Percentiles rank a stretch among this genome's conserved stretches.
phyloP scores from a whole-genome alignment of 805 yeast species.

The Ogataea neopini region DNA sequence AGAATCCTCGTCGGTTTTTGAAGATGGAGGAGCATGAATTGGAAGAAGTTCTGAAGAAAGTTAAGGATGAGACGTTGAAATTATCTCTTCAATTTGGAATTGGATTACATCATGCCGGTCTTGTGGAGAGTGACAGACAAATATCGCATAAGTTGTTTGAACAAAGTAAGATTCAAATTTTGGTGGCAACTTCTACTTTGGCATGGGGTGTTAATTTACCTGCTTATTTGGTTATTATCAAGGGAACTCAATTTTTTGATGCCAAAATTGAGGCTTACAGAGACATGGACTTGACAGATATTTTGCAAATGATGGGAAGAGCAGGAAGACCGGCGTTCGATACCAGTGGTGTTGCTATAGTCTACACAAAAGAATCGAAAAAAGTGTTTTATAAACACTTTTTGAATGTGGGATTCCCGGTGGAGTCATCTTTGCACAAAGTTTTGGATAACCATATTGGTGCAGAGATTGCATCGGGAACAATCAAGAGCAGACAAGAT shows the following conservation, averaged over 20 bases:
- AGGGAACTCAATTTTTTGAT: constrained; percentile 71
- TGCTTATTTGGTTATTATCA: constrained; percentile 74
- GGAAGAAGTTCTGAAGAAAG: constrained; percentile 47
- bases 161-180: constrained; percentile 64
- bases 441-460: constrained; percentile 79
- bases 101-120: constrained; percentile 81
- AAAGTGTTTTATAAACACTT: constrained; percentile 78
- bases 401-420: constrained; percentile 78
- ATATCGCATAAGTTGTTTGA: constrained; percentile 72
- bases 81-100: constrained; percentile 77
- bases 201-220: constrained; percentile 90
- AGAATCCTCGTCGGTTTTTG: constrained; percentile 70
- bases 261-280: constrained; percentile 65
- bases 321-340: constrained; percentile 85
- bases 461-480: constrained; percentile 75
- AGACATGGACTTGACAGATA: constrained; percentile 83
- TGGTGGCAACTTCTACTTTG: constrained; percentile 78
- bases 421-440: constrained; percentile 75
- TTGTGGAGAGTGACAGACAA: constrained; percentile 70
- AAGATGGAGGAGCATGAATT: constrained; percentile 66
- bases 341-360: constrained; percentile 75
- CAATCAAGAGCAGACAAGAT: constrained; percentile 61
- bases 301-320: constrained; percentile 82
- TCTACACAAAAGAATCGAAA: constrained; percentile 73
- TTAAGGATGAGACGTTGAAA: constrained; percentile 80